Base-by-base conservation (phyloP, 2,329 filamentous ascomycete genomes). In the Mycosphaerella arachidis region DNA sequence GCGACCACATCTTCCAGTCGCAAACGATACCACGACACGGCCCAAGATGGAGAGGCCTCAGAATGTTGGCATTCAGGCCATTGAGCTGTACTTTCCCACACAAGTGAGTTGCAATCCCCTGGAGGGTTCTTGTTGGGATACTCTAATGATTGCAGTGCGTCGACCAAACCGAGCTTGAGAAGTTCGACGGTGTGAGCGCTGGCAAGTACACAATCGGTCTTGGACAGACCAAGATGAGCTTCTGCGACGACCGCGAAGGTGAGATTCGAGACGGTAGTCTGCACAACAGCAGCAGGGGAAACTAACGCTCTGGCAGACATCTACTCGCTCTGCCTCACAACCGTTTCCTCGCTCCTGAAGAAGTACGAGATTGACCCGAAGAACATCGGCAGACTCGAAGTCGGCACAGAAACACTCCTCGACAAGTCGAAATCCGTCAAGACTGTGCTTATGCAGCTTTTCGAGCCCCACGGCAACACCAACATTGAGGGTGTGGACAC, bases 371-470 rank as follows among this genome's bases (percentile, higher is more conserved):
- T 82, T 67, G 78, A 82, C 67, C 78, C 78, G 61, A 78, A 76
- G 64, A 73, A 71, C 56, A 82, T 82, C 68, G 80, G 80, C 63
- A 75, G 80, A 68, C 72, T 82, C 62, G 80, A 82, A 68, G 80
- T 82, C 62, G 80, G 80, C 68, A 82, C 80, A 55, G 80, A 82
- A 75, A 81, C 80, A 29, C 72, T 82, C 43, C 76, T 82, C 62
- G 80, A 82, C 77, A 82, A 82, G 76, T 81, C 79, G 59, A 82
- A 82, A 71, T 82, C 80, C 20, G 78, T 81, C 70, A 82, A 82
- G 74, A 79, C 78, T 4, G 79, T 82, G 53, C 71, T 82, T 58
- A 82, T 82, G 79, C 79, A 81, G 65, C 71, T 82, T 51, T 82
- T 82, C 63, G 75, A 76, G 63, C 72, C 76, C 58, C 77, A 75